phyloP scores from a whole-genome alignment of 164 flowering plant genomes.

The Vitis riparia region DNA sequence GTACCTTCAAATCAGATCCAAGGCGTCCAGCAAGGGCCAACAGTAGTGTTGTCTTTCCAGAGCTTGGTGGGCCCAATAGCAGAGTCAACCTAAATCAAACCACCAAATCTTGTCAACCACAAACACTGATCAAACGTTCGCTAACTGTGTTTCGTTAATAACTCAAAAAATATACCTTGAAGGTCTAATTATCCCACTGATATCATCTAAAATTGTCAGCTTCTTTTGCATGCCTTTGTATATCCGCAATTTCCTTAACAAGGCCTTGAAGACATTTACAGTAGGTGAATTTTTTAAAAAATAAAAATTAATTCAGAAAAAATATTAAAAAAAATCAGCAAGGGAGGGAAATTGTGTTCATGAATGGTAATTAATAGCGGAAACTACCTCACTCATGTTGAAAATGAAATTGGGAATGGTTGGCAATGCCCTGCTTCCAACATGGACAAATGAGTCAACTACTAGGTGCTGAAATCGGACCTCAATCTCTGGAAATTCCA shows the following conservation, averaged over 20 bases:
- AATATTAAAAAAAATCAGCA: not conserved
- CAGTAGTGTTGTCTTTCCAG: conserved; percentile 96
- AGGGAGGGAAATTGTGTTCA: not conserved
- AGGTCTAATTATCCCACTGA: conserved; percentile 84
- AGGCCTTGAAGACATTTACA: conserved; percentile 45
- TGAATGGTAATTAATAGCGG: not conserved
- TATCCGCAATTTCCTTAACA: conserved; percentile 64
- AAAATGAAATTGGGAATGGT: conserved; percentile 86
- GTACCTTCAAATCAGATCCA: conserved; percentile 74
- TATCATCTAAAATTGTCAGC: conserved; percentile 64
- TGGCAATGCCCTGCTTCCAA: conserved; percentile 93
- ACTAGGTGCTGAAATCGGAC: conserved; percentile 75
- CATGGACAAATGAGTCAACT: conserved; percentile 73
- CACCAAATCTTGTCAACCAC: not conserved
- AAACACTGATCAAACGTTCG: conserved; percentile 2
- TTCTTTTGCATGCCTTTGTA: conserved; percentile 52
- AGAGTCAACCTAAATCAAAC: conserved; percentile 67
- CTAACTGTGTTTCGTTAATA: not conserved
- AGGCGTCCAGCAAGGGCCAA: conserved; percentile 93
- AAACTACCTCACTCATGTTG: conserved; percentile 81
- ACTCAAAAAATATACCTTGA: conserved; percentile 54
- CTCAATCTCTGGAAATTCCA: conserved; percentile 88
- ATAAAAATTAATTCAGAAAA: not conserved
- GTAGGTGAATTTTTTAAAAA: not conserved
- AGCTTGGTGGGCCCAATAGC: conserved; percentile 96